A percentile compares a stretch with the other conserved stretches of the same genome.
phyloP scores from a whole-genome alignment of 768 basidiomycete genomes.

The Trametes villosa region DNA sequence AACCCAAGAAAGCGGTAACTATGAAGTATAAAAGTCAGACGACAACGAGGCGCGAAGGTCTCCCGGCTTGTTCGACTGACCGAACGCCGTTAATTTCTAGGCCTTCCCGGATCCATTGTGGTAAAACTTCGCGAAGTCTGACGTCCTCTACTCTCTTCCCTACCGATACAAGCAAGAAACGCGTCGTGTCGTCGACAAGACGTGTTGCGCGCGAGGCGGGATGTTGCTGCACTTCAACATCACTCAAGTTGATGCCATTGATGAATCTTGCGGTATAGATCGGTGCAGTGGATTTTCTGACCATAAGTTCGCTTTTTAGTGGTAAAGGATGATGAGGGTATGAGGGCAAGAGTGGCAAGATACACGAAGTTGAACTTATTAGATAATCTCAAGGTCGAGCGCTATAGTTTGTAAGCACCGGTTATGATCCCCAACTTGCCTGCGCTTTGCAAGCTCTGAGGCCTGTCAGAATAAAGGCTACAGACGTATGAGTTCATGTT shows the following conservation, averaged over 20 bases:
- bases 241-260: conserved; percentile 6
- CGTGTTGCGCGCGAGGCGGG: conserved; percentile 23
- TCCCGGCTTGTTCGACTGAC: conserved; percentile 11
- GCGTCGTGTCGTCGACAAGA: conserved; percentile 21
- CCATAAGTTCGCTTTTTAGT: background rate
- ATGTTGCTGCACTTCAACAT: conserved; percentile 5
- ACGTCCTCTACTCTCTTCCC: background rate
- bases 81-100: background rate
- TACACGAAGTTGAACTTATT: too few relatives aligned
- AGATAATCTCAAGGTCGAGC: too few relatives aligned
- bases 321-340: background rate
- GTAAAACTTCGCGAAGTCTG: background rate
- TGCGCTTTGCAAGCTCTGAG: too few relatives aligned
- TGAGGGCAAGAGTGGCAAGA: too few relatives aligned
- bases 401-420: too few relatives aligned
- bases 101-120: conserved; percentile 15
- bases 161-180: conserved; percentile 20
- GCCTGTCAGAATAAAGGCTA: too few relatives aligned
- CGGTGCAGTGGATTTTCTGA: background rate
- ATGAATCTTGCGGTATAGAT: conserved; percentile 6
- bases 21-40: background rate
- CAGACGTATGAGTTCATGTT: too few relatives aligned
- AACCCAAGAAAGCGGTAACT: conserved; percentile 26
- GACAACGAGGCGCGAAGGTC: background rate
- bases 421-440: too few relatives aligned